Percentiles rank a stretch among this genome's conserved stretches.
phyloP scores from a whole-genome alignment of 192 early-diverging fungal genomes.

The Backusella liffmaniae region DNA sequence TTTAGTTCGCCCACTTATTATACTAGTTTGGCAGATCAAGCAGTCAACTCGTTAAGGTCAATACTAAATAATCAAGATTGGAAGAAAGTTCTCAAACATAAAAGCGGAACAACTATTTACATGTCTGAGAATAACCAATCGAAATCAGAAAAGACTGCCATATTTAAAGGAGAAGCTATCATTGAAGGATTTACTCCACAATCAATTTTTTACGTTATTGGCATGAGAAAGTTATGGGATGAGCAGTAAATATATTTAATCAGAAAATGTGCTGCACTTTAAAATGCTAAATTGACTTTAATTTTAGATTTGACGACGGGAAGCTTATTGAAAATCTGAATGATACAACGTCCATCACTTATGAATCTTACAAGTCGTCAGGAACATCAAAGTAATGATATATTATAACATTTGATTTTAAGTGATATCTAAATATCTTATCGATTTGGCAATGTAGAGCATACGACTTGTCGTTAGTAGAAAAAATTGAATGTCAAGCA shows the following conservation, averaged over 20 bases:
- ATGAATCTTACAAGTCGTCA: conserved; percentile 29
- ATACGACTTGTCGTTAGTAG: conserved; percentile 39
- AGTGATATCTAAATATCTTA: background rate
- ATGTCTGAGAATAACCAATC: conserved; percentile 25
- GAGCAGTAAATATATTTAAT: conserved; percentile 29
- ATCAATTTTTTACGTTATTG: conserved; percentile 50
- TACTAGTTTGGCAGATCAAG: conserved; percentile 38
- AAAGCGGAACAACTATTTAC: conserved; percentile 43
- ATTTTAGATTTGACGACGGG: conserved; percentile 34
- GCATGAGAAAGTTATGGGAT: conserved; percentile 56
- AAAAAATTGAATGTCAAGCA: conserved; percentile 42
- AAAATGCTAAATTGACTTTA: background rate
- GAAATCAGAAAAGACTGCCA: conserved; percentile 35
- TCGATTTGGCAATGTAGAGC: conserved; percentile 8
- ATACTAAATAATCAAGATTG: conserved; percentile 38
- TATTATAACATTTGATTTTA: background rate
- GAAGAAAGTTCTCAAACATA: conserved; percentile 49
- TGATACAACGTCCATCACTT: conserved; percentile 40
- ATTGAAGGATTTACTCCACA: conserved; percentile 47
- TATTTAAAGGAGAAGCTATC: conserved; percentile 45
- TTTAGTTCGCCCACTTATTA: conserved; percentile 12
- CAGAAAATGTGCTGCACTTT: background rate
- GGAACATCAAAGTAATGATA: conserved; percentile 30
- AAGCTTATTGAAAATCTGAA: conserved; percentile 36
- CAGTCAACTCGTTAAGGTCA: conserved; percentile 34